Evolutionary conservation across 352 stramenopile genomes (phyloP), one percentile per base, ranked within the genome.

Genomic region (Phytophthora aleatoria): DNA sequence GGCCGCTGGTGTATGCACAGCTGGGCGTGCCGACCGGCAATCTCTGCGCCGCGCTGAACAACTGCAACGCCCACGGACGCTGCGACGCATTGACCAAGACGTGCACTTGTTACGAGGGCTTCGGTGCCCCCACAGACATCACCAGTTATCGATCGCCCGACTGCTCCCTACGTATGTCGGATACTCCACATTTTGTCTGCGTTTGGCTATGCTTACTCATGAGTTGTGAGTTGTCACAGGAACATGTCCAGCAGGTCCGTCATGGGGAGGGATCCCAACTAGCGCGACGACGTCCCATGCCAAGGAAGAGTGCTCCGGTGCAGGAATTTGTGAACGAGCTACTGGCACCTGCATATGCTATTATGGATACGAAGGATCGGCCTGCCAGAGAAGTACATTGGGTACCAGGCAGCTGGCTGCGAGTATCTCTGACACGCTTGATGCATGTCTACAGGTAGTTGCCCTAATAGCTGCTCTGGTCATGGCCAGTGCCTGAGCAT

Each of bases 71-170:
- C 30, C 88, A 98, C 45, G 92, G 93, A 24, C 78, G 76, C 35
- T 98, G 93, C 73, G 77, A 94, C 61, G 83, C 87, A 20, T 64
- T 74, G 49, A 94, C 74, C 58, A 94, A 95, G 57, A 93, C 73
- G 10, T 98, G 94, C 72, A 67, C 74, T 16, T 98, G 94, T 78
- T 93, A 81, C 50, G 85, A 97, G 51, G 92, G 91, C 16, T 98
- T 78, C 48, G 94, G 94, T 28, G 81, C 89, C 13, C 61, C 79
- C 50, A 82, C 83, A 31, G 92, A 98, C 63, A 61, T 97, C 52
- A 67, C 86, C 10, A 50, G 71, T 38, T 96, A 96, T 72, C 77
- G 80, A 30, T 71, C 86, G 1, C 85, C 90, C 1, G 91, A 98
- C 65, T 98, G 92, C 65, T 97, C 85, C 1, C 56, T 76, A 48